Evolutionary conservation across 2,329 filamentous ascomycete species (phyloP).

Genomic region (Moelleriella libera): DNA sequence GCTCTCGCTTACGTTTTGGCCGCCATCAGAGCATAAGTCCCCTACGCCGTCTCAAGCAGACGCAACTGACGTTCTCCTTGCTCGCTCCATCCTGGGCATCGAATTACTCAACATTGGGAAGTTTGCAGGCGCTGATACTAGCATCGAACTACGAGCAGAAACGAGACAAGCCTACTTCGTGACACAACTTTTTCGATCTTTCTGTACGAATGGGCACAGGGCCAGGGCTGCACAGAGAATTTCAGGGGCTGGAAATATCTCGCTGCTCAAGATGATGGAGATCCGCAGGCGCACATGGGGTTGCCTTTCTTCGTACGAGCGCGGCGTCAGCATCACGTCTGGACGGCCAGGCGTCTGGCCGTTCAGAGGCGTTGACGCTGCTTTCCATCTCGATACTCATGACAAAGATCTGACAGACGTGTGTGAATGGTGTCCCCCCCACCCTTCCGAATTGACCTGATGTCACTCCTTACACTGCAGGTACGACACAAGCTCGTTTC

Average conservation of each 20-base stretch:
- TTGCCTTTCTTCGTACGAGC: conserved; percentile 27
- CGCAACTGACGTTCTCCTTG: conserved; percentile 14
- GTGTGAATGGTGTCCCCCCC: conserved; percentile 15
- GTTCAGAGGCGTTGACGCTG: conserved; percentile 25
- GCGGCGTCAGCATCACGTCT: conserved; percentile 32
- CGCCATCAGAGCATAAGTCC: conserved; percentile 21
- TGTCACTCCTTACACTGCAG: conserved; percentile 28
- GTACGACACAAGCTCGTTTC: conserved; percentile 28
- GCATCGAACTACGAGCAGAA: conserved; percentile 36
- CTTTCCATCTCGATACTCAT: conserved; percentile 27
- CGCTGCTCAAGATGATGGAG: conserved; percentile 17
- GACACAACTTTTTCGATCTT: conserved; percentile 36
- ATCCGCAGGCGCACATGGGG: conserved; percentile 22
- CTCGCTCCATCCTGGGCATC: conserved; percentile 21
- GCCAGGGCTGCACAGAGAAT: conserved; percentile 33
- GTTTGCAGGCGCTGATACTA: conserved; percentile 28
- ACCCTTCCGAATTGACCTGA: conserved; percentile 13
- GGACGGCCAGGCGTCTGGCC: conserved; percentile 26
- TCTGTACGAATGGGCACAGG: conserved; percentile 34
- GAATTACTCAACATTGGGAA: conserved; percentile 29
- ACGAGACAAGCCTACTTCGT: conserved; percentile 33
- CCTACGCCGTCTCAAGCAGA: conserved; percentile 9
- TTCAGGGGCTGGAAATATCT: conserved; percentile 15
- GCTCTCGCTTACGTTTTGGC: conserved; percentile 19
- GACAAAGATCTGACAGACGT: conserved; percentile 23